A percentile compares a stretch with the other conserved stretches of the same genome.
These are phyloP conservation scores for Paratrimastix pyriformis DNA, from an alignment of 78 protist genomes.

Conservation along the genomic window DNA sequence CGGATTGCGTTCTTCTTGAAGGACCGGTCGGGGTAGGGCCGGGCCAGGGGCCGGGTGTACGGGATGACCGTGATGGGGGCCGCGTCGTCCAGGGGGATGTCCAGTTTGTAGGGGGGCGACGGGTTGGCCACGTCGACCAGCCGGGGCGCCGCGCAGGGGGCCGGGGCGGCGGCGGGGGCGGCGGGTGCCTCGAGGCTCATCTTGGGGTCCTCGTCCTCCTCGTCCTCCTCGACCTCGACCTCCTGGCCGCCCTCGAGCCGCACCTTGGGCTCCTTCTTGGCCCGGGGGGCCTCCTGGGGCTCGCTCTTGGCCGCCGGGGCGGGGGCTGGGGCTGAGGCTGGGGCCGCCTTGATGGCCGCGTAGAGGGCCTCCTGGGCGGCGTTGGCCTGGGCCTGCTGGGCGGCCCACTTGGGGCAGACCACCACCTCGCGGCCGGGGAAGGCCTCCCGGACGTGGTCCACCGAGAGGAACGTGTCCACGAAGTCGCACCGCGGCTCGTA, in stretches of 20 bases:
- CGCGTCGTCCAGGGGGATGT: not conserved
- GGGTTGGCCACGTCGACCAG: not conserved
- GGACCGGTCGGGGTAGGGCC: slow-evolving; percentile 49
- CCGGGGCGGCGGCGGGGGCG: not conserved
- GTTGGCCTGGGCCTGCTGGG: not conserved
- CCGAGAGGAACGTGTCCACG: slow-evolving; percentile 63
- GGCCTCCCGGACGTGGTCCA: slow-evolving; percentile 41
- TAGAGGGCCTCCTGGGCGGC: not conserved
- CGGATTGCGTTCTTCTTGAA: slow-evolving; percentile 37
- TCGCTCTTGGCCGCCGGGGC: too few relatives aligned
- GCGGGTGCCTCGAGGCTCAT: not conserved
- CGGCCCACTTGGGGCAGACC: not conserved
- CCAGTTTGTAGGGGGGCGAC: not conserved
- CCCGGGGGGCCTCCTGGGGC: too few relatives aligned
- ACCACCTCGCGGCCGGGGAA: too few relatives aligned
- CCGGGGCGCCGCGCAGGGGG: too few relatives aligned
- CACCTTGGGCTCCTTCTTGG: too few relatives aligned
- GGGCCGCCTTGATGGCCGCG: too few relatives aligned
- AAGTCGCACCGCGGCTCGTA: slow-evolving; percentile 3
- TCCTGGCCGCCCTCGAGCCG: not conserved
- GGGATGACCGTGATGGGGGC: slow-evolving; percentile 11
- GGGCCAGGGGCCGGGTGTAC: slow-evolving; percentile 22
- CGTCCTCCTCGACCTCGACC: not conserved
- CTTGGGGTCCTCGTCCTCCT: not conserved
- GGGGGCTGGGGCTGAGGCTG: too few relatives aligned